These are phyloP conservation scores for Apiotrichum mycotoxinovorans DNA, from an alignment of 1,284 basidiomycete species.

Conservation along the genomic window DNA sequence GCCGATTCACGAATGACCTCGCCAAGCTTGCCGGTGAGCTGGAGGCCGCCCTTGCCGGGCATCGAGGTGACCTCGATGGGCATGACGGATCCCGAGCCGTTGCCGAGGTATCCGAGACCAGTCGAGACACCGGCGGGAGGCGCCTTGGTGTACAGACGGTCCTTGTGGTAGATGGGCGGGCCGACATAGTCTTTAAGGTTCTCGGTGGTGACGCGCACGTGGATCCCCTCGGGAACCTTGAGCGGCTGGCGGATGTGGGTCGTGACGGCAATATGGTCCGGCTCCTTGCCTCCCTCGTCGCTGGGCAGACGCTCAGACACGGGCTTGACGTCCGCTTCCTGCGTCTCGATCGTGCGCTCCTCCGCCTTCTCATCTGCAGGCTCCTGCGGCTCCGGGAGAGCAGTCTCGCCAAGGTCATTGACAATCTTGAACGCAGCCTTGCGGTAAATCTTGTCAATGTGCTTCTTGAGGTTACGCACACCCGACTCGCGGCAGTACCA, in stretches of 20 bases:
- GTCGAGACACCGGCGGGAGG: slow-evolving; percentile 91
- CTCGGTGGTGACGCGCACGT: slow-evolving; percentile 76
- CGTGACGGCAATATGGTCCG: slow-evolving; percentile 51
- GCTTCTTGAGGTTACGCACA: slow-evolving; percentile 89
- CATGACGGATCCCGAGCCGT: slow-evolving; percentile 95
- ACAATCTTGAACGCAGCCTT: slow-evolving; percentile 95
- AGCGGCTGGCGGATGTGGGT: slow-evolving; percentile 77
- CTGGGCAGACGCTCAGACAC: slow-evolving; percentile 47
- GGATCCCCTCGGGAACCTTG: slow-evolving; percentile 71
- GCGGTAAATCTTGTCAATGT: slow-evolving; percentile 97
- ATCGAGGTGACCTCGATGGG: slow-evolving; percentile 92
- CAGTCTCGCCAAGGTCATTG: slow-evolving; percentile 82
- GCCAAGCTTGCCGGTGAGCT: slow-evolving; percentile 93
- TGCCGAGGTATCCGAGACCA: slow-evolving; percentile 91
- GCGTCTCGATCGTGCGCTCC: slow-evolving; percentile 35
- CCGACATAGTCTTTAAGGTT: slow-evolving; percentile 96
- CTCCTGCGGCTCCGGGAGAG: slow-evolving; percentile 64
- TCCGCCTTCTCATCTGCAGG: slow-evolving; percentile 10
- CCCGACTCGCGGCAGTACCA: slow-evolving; percentile 98
- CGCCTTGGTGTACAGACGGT: slow-evolving; percentile 75
- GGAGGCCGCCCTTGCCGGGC: slow-evolving; percentile 84
- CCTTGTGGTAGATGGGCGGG: slow-evolving; percentile 88
- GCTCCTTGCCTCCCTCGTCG: slow-evolving; percentile 32
- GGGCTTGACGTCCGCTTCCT: slow-evolving; percentile 40
- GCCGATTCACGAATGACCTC: slow-evolving; percentile 96